Evolutionary conservation across 2,329 filamentous ascomycete genomes (phyloP), one percentile per base, ranked within the genome.

Genomic region (Hypoxylon sp.): DNA sequence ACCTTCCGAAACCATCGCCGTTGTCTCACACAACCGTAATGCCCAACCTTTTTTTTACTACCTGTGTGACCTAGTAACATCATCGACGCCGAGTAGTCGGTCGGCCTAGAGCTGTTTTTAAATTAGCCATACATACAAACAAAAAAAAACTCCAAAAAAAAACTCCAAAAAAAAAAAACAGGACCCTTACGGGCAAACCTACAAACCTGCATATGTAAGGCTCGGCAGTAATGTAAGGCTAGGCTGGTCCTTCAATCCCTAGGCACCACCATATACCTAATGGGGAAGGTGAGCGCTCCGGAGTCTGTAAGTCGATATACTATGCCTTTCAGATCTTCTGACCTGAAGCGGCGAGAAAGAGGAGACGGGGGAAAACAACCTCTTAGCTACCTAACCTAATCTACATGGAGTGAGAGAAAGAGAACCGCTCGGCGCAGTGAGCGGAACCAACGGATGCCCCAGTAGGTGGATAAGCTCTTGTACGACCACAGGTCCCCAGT

Each of bases 61-160:
- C 35, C 35, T 47, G 58, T 67, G 64, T 59, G 55, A 62, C 64
- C 44, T 39, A 62, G 64, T 59, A 62, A 58, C 64, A 44, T 48
- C 48, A 58, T 47, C 48, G 58, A 47, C 63, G 52, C 64, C 64
- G 58, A 46, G 64, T 32, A 50, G 47, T 55, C 47, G 64, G 64
- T 59, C 50, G 53, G 64, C 24, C 57, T 57, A 52, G 35, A 24
- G 35, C n/a, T 31, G 24, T n/a, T 55, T 50, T 46, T 19, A 21
- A 11, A 11, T 44, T 44, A 44, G 39, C 17, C 5, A 52, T 35
- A 39, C 32, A 10, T 7, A 54, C 51, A 24, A 7, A n/a, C 17
- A n/a, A n/a, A n/a, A n/a, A n/a, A n/a, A n/a, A n/a, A n/a, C n/a
- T n/a, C n/a, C n/a, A n/a, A n/a, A n/a, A n/a, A n/a, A n/a, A n/a